phyloP scores from a whole-genome alignment of 495 filamentous ascomycete species.

The Aspergillus wentii region DNA sequence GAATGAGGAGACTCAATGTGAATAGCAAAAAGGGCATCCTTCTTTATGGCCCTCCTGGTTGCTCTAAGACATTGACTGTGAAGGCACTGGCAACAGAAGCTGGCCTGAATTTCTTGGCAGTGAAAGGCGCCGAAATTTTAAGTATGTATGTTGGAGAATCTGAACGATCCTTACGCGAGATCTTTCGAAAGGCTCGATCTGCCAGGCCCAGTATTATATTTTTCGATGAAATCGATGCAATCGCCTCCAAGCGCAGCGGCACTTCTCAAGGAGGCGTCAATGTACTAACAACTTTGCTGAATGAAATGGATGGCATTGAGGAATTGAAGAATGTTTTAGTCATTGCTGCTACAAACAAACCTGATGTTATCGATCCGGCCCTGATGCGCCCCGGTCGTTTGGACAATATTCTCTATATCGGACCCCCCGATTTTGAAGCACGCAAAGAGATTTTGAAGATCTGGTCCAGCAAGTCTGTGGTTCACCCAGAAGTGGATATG shows the following conservation, averaged over 20 bases:
- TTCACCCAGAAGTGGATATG: slow-evolving; percentile 63
- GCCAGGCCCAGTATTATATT: slow-evolving; percentile 93
- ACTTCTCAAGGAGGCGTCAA: slow-evolving; percentile 58
- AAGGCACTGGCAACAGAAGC: slow-evolving; percentile 90
- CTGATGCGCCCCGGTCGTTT: slow-evolving; percentile 84
- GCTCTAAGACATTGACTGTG: slow-evolving; percentile 91
- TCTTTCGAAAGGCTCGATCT: slow-evolving; percentile 82
- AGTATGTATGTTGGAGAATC: slow-evolving; percentile 98
- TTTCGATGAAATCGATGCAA: slow-evolving; percentile 96
- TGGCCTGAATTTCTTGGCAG: slow-evolving; percentile 89
- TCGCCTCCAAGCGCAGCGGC: slow-evolving; percentile 66
- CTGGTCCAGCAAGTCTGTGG: slow-evolving; percentile 52
- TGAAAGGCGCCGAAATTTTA: slow-evolving; percentile 93
- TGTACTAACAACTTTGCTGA: slow-evolving; percentile 85
- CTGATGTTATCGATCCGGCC: slow-evolving; percentile 79
- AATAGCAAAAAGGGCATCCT: slow-evolving; percentile 78
- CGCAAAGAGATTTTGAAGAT: slow-evolving; percentile 73
- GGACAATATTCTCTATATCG: slow-evolving; percentile 86
- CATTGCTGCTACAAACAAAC: slow-evolving; percentile 92
- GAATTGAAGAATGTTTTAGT: slow-evolving; percentile 77
- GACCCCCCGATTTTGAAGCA: slow-evolving; percentile 71
- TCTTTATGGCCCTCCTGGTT: slow-evolving; percentile 91
- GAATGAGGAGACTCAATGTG: slow-evolving; percentile 53
- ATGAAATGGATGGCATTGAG: slow-evolving; percentile 96
- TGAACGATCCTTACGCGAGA: slow-evolving; percentile 79